These are phyloP conservation scores for Cenchrus fungigraminus DNA, from an alignment of 176 grass and related monocot species.

Conservation along the genomic window DNA sequence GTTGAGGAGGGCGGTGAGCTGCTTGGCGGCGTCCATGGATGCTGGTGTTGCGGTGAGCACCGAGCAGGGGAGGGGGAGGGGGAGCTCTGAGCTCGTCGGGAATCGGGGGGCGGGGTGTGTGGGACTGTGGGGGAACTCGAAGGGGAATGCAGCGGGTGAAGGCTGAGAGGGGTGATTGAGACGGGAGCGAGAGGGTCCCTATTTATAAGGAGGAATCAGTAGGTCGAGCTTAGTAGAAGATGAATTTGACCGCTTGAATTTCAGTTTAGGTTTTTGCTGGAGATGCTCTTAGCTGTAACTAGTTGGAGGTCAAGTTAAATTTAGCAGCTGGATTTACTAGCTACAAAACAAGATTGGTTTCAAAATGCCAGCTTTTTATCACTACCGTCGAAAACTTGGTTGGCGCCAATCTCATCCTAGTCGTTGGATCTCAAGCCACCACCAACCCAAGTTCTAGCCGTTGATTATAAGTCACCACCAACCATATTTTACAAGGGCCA, in stretches of 20 bases:
- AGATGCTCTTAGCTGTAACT: not conserved
- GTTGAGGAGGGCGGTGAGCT: slow-evolving; percentile 49
- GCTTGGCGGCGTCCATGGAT: slow-evolving; percentile 50
- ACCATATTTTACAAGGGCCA: not conserved
- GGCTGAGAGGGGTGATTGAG: slow-evolving; percentile 10
- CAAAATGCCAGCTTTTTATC: not conserved
- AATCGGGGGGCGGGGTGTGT: not conserved
- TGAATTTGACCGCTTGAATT: not conserved
- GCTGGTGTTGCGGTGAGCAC: not conserved
- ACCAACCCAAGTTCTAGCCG: not conserved
- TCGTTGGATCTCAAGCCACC: not conserved
- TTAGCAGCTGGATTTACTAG: not conserved
- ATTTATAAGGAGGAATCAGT: not conserved
- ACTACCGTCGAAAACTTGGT: not conserved
- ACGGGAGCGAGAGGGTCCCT: not conserved
- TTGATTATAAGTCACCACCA: not conserved
- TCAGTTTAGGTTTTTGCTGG: not conserved
- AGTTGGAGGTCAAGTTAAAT: not conserved
- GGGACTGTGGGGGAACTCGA: not conserved
- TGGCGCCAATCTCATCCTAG: not conserved
- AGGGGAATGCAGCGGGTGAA: not conserved
- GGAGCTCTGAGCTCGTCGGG: slow-evolving; percentile 2
- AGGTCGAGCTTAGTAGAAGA: not conserved
- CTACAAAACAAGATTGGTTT: not conserved
- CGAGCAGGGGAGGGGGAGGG: not conserved